Evolutionary conservation across 192 early-diverging fungal genomes (phyloP).

Genomic region (Coemansia sp.): DNA sequence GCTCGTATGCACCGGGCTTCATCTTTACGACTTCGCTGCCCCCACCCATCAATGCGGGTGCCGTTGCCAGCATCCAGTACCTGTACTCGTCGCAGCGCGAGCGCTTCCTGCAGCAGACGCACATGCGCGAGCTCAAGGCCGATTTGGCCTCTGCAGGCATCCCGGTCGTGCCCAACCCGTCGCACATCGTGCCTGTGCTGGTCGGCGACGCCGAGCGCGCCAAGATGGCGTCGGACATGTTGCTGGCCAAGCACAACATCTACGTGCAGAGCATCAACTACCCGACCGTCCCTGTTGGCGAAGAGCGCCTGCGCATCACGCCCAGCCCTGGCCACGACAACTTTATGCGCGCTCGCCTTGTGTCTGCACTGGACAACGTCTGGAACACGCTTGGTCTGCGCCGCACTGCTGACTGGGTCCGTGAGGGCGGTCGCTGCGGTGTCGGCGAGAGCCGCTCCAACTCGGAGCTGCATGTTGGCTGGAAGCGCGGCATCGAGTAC

Average conservation of each 20-base stretch:
- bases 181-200: slow-evolving; percentile 98
- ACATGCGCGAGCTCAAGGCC: slow-evolving; percentile 87
- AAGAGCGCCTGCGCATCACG: slow-evolving; percentile 97
- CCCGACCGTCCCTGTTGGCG: slow-evolving; percentile 91
- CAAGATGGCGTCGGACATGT: slow-evolving; percentile 91
- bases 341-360: slow-evolving; percentile 80
- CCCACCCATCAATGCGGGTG: slow-evolving; percentile 87
- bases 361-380: slow-evolving; percentile 79
- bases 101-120: slow-evolving; percentile 89
- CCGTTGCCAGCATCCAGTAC: slow-evolving; percentile 90
- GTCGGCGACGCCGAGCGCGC: slow-evolving; percentile 94
- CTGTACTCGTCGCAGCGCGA: slow-evolving; percentile 83
- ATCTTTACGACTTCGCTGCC: slow-evolving; percentile 99
- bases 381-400: slow-evolving; percentile 88
- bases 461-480: slow-evolving; percentile 50
- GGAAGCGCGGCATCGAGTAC: slow-evolving; percentile 51
- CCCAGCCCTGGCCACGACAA: slow-evolving; percentile 92
- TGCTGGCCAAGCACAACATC: slow-evolving; percentile 86
- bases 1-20: slow-evolving; percentile 97
- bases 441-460: slow-evolving; percentile 66
- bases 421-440: slow-evolving; percentile 83
- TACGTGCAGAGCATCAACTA: slow-evolving; percentile 99
- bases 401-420: slow-evolving; percentile 83
- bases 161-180: slow-evolving; percentile 97
- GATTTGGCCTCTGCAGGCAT: slow-evolving; percentile 80